Evolutionary conservation across 345 rosid species (phyloP).

Genomic region (Acer campestre): DNA sequence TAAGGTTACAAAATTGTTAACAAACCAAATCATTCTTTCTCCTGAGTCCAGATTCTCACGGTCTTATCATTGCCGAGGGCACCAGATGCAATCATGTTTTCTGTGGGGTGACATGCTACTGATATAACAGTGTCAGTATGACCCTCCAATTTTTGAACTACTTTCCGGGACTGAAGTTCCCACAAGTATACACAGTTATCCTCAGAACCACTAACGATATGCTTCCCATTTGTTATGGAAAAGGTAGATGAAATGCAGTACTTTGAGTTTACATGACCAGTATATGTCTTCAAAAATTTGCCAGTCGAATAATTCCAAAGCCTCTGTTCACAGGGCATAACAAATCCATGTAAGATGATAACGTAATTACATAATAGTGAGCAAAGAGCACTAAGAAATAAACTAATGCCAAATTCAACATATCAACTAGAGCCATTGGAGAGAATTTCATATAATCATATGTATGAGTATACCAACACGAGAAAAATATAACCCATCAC

Average conservation of each 20-base stretch:
- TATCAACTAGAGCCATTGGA: slow-evolving; percentile 7
- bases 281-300: slow-evolving; percentile 80
- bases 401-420: background rate
- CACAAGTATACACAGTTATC: slow-evolving; percentile 82
- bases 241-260: slow-evolving; percentile 73
- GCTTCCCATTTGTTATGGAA: slow-evolving; percentile 78
- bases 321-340: slow-evolving; percentile 48
- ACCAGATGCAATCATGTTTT: slow-evolving; percentile 86
- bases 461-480: background rate
- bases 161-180: slow-evolving; percentile 81
- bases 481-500: background rate
- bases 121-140: slow-evolving; percentile 80
- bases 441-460: background rate
- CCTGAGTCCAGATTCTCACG: slow-evolving; percentile 83
- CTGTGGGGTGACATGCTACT: slow-evolving; percentile 81
- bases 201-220: slow-evolving; percentile 87
- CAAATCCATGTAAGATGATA: slow-evolving; percentile 8
- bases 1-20: background rate
- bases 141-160: slow-evolving; percentile 92
- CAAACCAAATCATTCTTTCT: slow-evolving; percentile 25
- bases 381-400: background rate
- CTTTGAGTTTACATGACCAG: slow-evolving; percentile 72
- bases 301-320: slow-evolving; percentile 84
- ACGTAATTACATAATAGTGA: background rate
- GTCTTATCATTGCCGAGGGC: slow-evolving; percentile 77